Percentiles rank a stretch among this genome's conserved stretches.
phyloP scores from a whole-genome alignment of 2,329 filamentous ascomycete genomes.

The Akanthomyces dipterigenus region DNA sequence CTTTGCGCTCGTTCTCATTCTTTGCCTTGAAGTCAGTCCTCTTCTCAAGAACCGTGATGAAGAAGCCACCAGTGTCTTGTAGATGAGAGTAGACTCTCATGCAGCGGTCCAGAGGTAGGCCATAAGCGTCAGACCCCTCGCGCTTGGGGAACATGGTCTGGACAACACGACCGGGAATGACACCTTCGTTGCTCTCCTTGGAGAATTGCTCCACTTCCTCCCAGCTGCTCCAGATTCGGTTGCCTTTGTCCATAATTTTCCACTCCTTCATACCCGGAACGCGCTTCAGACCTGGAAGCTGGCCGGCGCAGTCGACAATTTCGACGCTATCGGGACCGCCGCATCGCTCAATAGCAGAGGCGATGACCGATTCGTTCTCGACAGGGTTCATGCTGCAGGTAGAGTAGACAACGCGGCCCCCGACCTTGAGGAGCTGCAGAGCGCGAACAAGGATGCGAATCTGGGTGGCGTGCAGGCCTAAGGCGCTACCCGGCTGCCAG shows the following conservation, averaged over 20 bases:
- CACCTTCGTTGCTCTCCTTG: slow-evolving; percentile 47
- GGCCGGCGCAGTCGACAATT: slow-evolving; percentile 74
- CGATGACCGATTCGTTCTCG: slow-evolving; percentile 90
- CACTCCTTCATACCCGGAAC: slow-evolving; percentile 71
- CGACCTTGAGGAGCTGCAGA: slow-evolving; percentile 91
- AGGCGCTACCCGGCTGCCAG: slow-evolving; percentile 80
- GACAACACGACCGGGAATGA: slow-evolving; percentile 59
- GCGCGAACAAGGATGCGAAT: slow-evolving; percentile 84
- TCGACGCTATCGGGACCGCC: slow-evolving; percentile 76
- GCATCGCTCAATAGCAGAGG: slow-evolving; percentile 81
- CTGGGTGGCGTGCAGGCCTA: slow-evolving; percentile 83
- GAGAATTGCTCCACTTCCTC: slow-evolving; percentile 68
- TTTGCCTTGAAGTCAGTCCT: slow-evolving; percentile 74
- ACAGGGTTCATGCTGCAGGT: slow-evolving; percentile 99
- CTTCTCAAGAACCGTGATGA: slow-evolving; percentile 94
- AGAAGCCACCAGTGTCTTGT: slow-evolving; percentile 96
- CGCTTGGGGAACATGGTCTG: slow-evolving; percentile 77
- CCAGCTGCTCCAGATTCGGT: slow-evolving; percentile 74
- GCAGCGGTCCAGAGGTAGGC: slow-evolving; percentile 78
- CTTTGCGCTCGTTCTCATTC: slow-evolving; percentile 55
- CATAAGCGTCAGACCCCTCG: slow-evolving; percentile 44
- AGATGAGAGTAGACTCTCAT: slow-evolving; percentile 92
- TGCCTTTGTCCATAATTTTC: slow-evolving; percentile 86
- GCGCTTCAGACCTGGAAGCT: slow-evolving; percentile 71
- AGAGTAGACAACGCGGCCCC: slow-evolving; percentile 91